Conservation (phyloP, 768 basidiomycete species). For the Steccherinum ochraceum region DNA sequence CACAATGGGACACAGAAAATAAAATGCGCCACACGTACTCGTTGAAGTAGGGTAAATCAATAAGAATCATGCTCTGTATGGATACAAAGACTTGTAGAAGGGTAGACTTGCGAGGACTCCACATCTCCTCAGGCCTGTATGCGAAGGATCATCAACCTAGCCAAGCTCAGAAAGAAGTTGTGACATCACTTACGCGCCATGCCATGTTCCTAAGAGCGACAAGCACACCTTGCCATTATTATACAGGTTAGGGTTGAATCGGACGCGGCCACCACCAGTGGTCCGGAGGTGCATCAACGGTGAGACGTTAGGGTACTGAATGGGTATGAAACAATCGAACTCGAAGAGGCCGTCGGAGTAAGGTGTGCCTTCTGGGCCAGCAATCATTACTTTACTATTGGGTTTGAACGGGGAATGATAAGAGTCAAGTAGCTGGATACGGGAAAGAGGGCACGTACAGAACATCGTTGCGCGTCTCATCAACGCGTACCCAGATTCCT, state of each 20-base stretch:
- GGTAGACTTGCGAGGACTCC: conserved; percentile 42
- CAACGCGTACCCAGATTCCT: conserved; percentile 50
- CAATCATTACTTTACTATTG: conserved; percentile 48
- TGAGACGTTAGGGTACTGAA: conserved; percentile 41
- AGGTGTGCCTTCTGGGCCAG: conserved; percentile 61
- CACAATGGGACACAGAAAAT: background rate
- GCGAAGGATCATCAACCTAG: background rate
- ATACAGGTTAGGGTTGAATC: conserved; percentile 56
- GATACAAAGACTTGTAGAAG: conserved; percentile 51
- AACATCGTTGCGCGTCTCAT: conserved; percentile 51
- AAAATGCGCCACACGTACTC: conserved; percentile 34
- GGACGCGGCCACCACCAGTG: conserved; percentile 42
- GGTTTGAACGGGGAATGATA: conserved; percentile 6
- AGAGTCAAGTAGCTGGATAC: conserved; percentile 5
- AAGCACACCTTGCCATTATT: conserved; percentile 45
- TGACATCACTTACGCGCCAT: conserved; percentile 30
- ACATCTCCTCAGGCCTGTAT: conserved; percentile 37
- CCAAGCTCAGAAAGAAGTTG: background rate
- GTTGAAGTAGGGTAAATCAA: conserved; percentile 50
- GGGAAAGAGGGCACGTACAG: conserved; percentile 31
- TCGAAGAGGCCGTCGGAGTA: conserved; percentile 64
- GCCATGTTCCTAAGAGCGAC: conserved; percentile 51
- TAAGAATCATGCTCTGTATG: conserved; percentile 54
- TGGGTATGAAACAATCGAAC: conserved; percentile 53
- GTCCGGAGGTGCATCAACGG: conserved; percentile 47